A percentile compares a stretch with the other conserved stretches of the same genome.
phyloP scores from a whole-genome alignment of 2,329 filamentous ascomycete genomes.

The Aureobasidium namibiae region DNA sequence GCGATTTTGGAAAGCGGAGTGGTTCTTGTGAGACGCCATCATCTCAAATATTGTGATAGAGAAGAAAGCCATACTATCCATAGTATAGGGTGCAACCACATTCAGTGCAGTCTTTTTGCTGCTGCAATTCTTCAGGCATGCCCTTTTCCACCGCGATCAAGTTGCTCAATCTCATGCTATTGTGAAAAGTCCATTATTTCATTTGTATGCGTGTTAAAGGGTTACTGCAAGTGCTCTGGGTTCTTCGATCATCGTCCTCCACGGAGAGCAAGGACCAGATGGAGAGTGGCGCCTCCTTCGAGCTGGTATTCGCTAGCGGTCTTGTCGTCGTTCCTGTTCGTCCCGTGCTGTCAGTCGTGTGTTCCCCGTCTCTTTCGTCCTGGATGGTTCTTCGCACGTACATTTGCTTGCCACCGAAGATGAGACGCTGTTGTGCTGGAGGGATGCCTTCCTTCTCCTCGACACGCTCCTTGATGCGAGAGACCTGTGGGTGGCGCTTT shows the following conservation, averaged over 20 bases:
- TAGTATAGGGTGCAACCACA: too few species aligned
- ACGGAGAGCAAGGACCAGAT: slow-evolving; percentile 88
- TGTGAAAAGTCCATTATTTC: neutral
- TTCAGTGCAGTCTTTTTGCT: neutral
- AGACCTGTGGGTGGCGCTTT: slow-evolving; percentile 52
- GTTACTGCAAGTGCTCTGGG: neutral
- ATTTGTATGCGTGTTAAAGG: neutral
- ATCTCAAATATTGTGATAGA: neutral
- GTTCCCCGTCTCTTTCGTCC: neutral
- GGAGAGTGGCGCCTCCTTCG: slow-evolving; percentile 84
- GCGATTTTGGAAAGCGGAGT: neutral
- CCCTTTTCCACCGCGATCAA: neutral
- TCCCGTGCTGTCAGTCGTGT: neutral
- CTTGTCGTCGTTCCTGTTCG: slow-evolving; percentile 80
- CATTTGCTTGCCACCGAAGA: slow-evolving; percentile 98
- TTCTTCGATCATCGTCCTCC: slow-evolving; percentile 49
- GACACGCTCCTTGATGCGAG: slow-evolving; percentile 96
- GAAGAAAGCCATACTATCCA: neutral
- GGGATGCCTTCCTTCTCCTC: slow-evolving; percentile 99
- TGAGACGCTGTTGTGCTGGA: slow-evolving; percentile 90
- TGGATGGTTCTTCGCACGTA: slow-evolving; percentile 31
- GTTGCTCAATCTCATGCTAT: neutral
- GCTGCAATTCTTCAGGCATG: neutral
- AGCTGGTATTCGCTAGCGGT: slow-evolving; percentile 84
- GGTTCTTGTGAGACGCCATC: neutral